Evolutionary conservation across 805 yeast genomes (phyloP).

Genomic region (Candida awuae): DNA sequence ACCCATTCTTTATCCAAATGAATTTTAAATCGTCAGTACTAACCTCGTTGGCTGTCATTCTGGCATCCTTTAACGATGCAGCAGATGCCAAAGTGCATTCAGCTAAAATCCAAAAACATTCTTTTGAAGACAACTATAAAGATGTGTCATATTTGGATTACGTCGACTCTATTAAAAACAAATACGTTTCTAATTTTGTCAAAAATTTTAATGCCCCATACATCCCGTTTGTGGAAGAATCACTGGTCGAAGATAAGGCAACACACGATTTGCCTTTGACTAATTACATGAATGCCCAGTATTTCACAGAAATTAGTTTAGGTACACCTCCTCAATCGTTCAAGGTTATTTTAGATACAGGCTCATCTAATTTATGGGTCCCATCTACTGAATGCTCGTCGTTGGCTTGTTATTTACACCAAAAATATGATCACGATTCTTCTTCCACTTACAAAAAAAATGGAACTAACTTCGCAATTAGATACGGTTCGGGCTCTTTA

Average conservation of each 20-base stretch:
- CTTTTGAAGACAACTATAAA: slow-evolving; percentile 39
- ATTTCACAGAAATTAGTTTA: slow-evolving; percentile 80
- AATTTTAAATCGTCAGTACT: slow-evolving; percentile 25
- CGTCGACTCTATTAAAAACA: slow-evolving; percentile 39
- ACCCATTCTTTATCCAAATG: background rate
- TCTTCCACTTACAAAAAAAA: slow-evolving; percentile 83
- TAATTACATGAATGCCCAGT: slow-evolving; percentile 93
- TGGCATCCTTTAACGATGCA: slow-evolving; percentile 9
- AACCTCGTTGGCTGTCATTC: slow-evolving; percentile 27
- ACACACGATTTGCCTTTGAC: slow-evolving; percentile 78
- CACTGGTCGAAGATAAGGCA: slow-evolving; percentile 20
- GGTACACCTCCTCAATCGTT: slow-evolving; percentile 94
- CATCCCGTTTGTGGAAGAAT: slow-evolving; percentile 35
- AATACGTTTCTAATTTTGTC: slow-evolving; percentile 31
- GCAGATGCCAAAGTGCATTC: slow-evolving; percentile 40
- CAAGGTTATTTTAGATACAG: slow-evolving; percentile 93
- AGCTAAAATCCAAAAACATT: slow-evolving; percentile 40
- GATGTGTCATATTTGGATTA: slow-evolving; percentile 40
- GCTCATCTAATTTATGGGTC: slow-evolving; percentile 95
- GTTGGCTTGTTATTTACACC: slow-evolving; percentile 89
- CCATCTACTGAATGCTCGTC: slow-evolving; percentile 86
- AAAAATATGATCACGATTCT: slow-evolving; percentile 76
- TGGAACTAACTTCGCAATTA: slow-evolving; percentile 78
- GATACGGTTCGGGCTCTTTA: slow-evolving; percentile 88
- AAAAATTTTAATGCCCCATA: slow-evolving; percentile 24